phyloP scores from a whole-genome alignment of 805 yeast species.

The Candida dajiaensis region DNA sequence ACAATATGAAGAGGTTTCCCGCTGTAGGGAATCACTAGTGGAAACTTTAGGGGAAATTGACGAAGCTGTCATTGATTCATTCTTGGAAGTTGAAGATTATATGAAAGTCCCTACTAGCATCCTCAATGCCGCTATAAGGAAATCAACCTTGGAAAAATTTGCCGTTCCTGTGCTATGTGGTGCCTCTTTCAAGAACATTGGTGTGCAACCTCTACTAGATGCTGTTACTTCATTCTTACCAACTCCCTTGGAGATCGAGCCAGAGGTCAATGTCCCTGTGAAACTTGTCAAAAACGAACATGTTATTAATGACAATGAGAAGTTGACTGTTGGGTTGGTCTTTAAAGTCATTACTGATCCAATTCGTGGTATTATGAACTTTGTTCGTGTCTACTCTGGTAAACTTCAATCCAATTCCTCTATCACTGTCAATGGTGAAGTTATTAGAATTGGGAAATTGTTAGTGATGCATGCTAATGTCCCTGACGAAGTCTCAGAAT shows the following conservation, averaged over 20 bases:
- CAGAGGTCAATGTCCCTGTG: constrained; percentile 43
- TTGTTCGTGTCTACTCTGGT: constrained; percentile 86
- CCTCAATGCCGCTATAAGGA: constrained; percentile 56
- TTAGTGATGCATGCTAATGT: constrained; percentile 84
- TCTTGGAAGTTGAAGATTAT: constrained; percentile 71
- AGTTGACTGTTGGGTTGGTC: constrained; percentile 72
- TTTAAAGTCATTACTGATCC: constrained; percentile 89
- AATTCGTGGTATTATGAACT: constrained; percentile 75
- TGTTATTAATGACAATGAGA: constrained; percentile 48
- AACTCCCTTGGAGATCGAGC: constrained; percentile 64
- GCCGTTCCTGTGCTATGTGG: constrained; percentile 88
- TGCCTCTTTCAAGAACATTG: constrained; percentile 85
- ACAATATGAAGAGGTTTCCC: constrained; percentile 41
- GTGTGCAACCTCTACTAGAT: constrained; percentile 91
- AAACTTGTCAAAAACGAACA: constrained; percentile 42
- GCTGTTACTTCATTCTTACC: constrained; percentile 77
- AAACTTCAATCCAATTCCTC: constrained; percentile 54
- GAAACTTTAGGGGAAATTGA: constrained; percentile 83
- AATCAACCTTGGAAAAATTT: constrained; percentile 49
- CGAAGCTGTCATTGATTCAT: constrained; percentile 70
- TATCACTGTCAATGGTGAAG: constrained; percentile 63
- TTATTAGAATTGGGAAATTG: constrained; percentile 60
- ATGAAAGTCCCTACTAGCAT: constrained; percentile 51
- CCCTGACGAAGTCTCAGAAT: constrained; percentile 61
- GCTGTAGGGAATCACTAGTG: constrained; percentile 67